A percentile compares a stretch with the other conserved stretches of the same genome.
Evolutionary conservation across 768 basidiomycete species (phyloP).

Genomic region (Melanogaster broomeanus): DNA sequence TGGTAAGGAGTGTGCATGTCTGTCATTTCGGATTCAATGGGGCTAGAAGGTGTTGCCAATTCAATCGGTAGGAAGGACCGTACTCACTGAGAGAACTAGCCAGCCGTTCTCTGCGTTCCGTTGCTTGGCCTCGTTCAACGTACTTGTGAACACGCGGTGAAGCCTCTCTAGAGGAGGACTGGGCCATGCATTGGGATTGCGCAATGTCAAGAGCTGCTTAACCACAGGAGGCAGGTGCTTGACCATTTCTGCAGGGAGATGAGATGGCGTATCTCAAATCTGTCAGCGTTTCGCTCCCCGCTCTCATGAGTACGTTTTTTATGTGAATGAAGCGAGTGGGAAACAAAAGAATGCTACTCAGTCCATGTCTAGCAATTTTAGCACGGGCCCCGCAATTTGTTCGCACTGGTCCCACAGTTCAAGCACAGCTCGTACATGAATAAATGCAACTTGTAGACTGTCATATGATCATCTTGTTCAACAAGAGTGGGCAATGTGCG

Average conservation of each 20-base stretch:
- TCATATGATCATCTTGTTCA: conserved; percentile 16
- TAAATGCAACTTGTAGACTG: neutral
- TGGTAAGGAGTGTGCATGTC: conserved; percentile 83
- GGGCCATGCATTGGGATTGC: conserved; percentile 59
- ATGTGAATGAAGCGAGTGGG: conserved; percentile 6
- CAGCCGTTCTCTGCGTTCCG: conserved; percentile 74
- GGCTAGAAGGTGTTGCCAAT: conserved; percentile 18
- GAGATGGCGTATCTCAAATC: conserved; percentile 2
- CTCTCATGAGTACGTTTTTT: conserved; percentile 1
- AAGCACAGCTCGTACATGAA: neutral
- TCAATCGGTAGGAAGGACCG: conserved; percentile 9
- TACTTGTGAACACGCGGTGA: conserved; percentile 55
- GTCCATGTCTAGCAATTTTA: neutral
- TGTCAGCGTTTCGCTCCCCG: neutral
- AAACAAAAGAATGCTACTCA: no score
- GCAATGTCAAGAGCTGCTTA: conserved; percentile 72
- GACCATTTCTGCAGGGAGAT: conserved; percentile 28
- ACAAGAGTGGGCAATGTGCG: conserved; percentile 24
- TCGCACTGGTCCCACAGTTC: neutral
- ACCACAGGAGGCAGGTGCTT: conserved; percentile 60
- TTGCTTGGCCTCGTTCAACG: conserved; percentile 64
- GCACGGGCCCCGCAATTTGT: neutral
- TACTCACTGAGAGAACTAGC: conserved; percentile 74
- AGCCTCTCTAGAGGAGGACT: conserved; percentile 57
- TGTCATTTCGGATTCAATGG: conserved; percentile 40